Evolutionary conservation across 257 asterid species (phyloP), one percentile per base, ranked within the genome.

Genomic region (Avicennia marina): DNA sequence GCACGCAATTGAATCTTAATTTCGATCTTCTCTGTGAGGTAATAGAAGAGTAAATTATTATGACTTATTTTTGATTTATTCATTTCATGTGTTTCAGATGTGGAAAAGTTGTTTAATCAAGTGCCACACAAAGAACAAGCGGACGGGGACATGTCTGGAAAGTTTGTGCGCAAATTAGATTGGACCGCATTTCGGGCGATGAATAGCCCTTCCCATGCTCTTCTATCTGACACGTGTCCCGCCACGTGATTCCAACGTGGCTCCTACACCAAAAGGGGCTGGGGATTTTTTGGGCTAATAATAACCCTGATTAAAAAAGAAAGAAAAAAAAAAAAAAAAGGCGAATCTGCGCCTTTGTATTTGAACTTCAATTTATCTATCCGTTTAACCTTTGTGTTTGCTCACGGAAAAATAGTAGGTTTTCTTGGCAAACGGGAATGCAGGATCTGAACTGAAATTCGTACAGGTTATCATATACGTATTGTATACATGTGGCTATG

Each of bases 191-290:
- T 56, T 57, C 25, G 46, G 71, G 39, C 65, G 53, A 0, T 4
- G 17, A 51, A 50, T 26, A 20, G 50, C 24, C 58, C 71, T 58
- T 47, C 49, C 7, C 19, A 54, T 69, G 36, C 56, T 57, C 67
- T 24, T 31, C 33, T 22, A 1, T 15, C 56, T 53, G 74, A 57
- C 79, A 75, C 71, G 79, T 74, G 81, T 33, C 20, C 39, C 22
- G 10, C 49, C 65, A 65, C 57, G 64, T 70, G 75, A 65, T 44
- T 61, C 50, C 72, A 44, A 72, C 73, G 74, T 78, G 75, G 66
- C 75, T 41, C 69, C 43, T 13, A 66, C 56, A 4, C 39, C 26
- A 42, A 27, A 36, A n/a, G n/a, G 34, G 31, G 48, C 16, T 66
- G 38, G 53, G 65, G 44, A 65, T 47, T 56, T 39, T 16, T 16